Evolutionary conservation across 495 filamentous ascomycete genomes (phyloP).

Genomic region (Hapsidospora chrysogenum): DNA sequence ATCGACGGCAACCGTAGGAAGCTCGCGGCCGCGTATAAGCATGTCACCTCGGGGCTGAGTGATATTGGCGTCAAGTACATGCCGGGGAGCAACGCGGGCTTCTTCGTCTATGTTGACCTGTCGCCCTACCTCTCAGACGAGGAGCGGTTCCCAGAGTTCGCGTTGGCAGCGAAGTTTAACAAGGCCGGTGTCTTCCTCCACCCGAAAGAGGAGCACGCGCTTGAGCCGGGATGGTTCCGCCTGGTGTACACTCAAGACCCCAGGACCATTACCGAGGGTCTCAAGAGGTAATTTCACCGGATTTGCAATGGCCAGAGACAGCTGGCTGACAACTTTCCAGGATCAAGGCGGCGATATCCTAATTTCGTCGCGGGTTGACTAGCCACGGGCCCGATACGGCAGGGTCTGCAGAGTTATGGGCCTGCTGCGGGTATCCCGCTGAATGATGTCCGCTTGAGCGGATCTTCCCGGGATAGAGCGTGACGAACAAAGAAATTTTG

Average conservation of each 20-base stretch:
- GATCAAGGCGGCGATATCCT: too few species aligned
- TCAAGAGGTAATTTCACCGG: slow-evolving; percentile 3
- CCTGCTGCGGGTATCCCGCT: too few species aligned
- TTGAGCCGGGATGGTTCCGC: slow-evolving; percentile 30
- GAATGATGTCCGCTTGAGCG: too few species aligned
- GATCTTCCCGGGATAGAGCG: too few species aligned
- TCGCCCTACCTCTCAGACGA: slow-evolving; percentile 14
- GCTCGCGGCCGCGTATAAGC: slow-evolving; percentile 15
- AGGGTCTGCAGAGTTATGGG: too few species aligned
- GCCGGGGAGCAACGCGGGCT: slow-evolving; percentile 25
- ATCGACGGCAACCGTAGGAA: slow-evolving; percentile 16
- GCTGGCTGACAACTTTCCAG: too few species aligned
- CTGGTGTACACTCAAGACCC: slow-evolving; percentile 16
- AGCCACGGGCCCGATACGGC: too few species aligned
- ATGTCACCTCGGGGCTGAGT: slow-evolving; percentile 11
- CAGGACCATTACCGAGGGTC: not conserved
- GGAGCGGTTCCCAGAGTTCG: slow-evolving; percentile 12
- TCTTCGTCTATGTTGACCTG: slow-evolving; percentile 40
- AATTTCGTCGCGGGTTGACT: too few species aligned
- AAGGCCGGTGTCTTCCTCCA: slow-evolving; percentile 27
- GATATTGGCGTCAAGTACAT: slow-evolving; percentile 17
- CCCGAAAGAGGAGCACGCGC: slow-evolving; percentile 21
- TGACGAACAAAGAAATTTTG: too few species aligned
- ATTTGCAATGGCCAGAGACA: too few species aligned
- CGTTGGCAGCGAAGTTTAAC: slow-evolving; percentile 20